Conservation (phyloP, 257 asterid genomes). For the Nicotiana knightiana region DNA sequence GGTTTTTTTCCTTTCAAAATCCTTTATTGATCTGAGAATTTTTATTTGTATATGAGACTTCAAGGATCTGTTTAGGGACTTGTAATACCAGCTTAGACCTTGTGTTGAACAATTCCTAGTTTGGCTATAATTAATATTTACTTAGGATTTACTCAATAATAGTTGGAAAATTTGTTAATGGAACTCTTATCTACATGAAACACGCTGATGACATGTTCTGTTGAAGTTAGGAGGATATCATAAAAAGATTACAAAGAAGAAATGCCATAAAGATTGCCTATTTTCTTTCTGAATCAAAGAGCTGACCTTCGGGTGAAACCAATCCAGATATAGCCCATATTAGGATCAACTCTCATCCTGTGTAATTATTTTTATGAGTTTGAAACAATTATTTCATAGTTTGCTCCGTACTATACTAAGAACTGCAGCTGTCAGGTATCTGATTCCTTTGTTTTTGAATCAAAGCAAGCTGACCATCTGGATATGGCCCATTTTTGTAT, state of each 20-base stretch:
- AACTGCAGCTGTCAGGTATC: neutral
- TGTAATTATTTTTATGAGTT: neutral
- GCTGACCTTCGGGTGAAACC: neutral
- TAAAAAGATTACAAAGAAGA: neutral
- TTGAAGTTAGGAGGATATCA: neutral
- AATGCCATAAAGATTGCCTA: neutral
- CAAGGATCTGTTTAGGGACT: constrained; percentile 1
- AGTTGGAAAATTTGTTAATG: neutral
- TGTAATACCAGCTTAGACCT: neutral
- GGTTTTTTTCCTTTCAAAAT: neutral
- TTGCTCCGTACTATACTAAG: neutral
- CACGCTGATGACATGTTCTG: neutral
- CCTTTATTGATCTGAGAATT: neutral
- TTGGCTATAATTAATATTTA: neutral
- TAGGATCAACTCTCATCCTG: neutral
- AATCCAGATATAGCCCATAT: neutral
- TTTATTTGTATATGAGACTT: neutral
- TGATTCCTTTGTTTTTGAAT: neutral
- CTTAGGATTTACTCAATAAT: neutral
- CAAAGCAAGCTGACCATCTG: neutral
- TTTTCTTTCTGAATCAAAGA: neutral
- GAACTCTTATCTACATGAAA: neutral
- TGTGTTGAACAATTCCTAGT: neutral
- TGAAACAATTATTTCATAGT: neutral
- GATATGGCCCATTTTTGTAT: neutral